Percentiles rank a stretch among this genome's conserved stretches.
These are phyloP conservation scores for Myxozyma melibiosi DNA, from an alignment of 805 yeast genomes.

Conservation along the genomic window DNA sequence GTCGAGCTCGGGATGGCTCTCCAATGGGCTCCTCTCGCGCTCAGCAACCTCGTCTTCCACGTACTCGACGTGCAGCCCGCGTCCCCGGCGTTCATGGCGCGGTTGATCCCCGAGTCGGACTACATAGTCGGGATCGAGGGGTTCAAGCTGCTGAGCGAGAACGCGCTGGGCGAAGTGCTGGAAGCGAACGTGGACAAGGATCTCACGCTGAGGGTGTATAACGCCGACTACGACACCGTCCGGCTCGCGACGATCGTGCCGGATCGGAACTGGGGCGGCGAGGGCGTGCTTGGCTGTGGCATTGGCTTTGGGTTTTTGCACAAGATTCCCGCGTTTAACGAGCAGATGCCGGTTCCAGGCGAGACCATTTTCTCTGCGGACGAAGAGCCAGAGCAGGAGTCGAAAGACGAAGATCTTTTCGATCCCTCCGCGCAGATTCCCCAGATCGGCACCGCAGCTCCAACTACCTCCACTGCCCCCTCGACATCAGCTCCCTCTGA, in stretches of 20 bases:
- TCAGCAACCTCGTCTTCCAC: constrained; percentile 86
- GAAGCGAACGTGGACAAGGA: constrained; percentile 20
- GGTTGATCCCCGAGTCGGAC: constrained; percentile 81
- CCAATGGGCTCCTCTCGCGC: constrained; percentile 73
- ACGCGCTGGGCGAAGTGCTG: constrained; percentile 19
- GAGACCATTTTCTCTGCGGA: constrained; percentile 28
- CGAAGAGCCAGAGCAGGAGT: constrained; percentile 13
- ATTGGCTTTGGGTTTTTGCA: constrained; percentile 93
- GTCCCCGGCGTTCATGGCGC: constrained; percentile 83
- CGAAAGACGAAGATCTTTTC: background rate
- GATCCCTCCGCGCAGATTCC: background rate
- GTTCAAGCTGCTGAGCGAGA: constrained; percentile 49
- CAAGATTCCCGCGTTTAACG: constrained; percentile 34
- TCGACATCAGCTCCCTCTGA: background rate
- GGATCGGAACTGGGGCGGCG: constrained; percentile 76
- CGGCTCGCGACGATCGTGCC: constrained; percentile 85
- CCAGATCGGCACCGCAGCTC: background rate
- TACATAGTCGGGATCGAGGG: constrained; percentile 86
- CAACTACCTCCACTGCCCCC: constrained; percentile 5
- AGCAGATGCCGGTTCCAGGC: constrained; percentile 24
- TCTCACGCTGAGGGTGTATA: constrained; percentile 66
- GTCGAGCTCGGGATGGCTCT: constrained; percentile 51
- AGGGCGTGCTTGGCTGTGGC: constrained; percentile 86
- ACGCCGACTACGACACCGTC: constrained; percentile 80
- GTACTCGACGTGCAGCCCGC: constrained; percentile 69